Base-by-base conservation (phyloP, 2,329 filamentous ascomycete genomes). In the Monosporascus sp. region DNA sequence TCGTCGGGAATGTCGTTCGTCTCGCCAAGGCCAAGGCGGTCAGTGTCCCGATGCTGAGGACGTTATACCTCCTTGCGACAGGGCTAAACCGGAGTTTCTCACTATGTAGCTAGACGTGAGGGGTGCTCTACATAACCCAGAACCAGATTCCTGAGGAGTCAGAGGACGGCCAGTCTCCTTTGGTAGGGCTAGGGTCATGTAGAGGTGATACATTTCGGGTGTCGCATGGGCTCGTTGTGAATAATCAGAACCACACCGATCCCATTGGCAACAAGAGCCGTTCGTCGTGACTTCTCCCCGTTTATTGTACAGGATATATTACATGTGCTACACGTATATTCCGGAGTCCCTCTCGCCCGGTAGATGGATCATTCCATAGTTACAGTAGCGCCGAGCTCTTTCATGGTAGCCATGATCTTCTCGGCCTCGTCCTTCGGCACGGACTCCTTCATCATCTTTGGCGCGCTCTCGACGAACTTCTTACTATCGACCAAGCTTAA, bases 381-480 rank as follows among this genome's bases (percentile, higher is more conserved):
- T 57, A 90, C 93, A 61, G 89, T 91, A 60, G 88, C 94, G 61
- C 94, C 94, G 57, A 99, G 78, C 62, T 83, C 92, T 85, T 97
- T 97, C 80, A 99, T 82, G 43, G 90, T 86, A 73, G 90, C 90
- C 55, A 99, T 85, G 69, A 99, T 97, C 87, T 99, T 99, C 83
- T 97, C 93, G 7, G 91, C 91, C 73, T 99, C 95, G 69, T 99
- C 94, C 84, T 99, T 99, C 60, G 93, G 89, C 63, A 99, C 91
- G 50, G 89, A 92, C 78, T 99, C 94, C 86, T 97, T 97, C 90
- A 99, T 90, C 74, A 90, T 79, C 87, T 99, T 99, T 60, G 94
- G 94, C 64, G 90, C 92, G 70, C 90, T 91, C 82, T 99, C 94
- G 62, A 99, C 94, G 69, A 99, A 99, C 81, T 99, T 99, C 88